Percentiles rank a stretch among this genome's conserved stretches.
Conservation (phyloP, 345 rosid genomes). For the Citrus reticulata region DNA sequence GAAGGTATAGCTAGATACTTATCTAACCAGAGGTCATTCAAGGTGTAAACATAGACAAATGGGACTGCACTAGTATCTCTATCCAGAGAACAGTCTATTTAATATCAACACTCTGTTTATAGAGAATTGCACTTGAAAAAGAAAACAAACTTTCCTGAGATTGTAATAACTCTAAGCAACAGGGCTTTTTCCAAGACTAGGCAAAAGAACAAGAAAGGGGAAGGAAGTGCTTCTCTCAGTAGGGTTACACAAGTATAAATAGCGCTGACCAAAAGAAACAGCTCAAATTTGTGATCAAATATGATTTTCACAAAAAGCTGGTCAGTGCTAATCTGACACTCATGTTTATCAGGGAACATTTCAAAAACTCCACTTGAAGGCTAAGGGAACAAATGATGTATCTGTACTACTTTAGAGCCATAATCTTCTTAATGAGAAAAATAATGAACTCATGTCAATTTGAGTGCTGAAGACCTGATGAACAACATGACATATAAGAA, state of each 20-base stretch:
- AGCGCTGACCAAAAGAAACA: neutral
- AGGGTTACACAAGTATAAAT: neutral
- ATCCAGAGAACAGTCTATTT: neutral
- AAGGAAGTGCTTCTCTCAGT: neutral
- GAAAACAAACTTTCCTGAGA: neutral
- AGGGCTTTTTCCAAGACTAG: neutral
- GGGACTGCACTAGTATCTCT: neutral
- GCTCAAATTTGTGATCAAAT: too few species aligned
- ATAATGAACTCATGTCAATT: neutral
- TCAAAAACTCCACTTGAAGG: neutral
- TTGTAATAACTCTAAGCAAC: neutral
- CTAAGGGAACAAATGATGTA: neutral
- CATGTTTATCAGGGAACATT: neutral
- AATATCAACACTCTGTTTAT: neutral
- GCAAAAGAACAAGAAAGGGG: neutral
- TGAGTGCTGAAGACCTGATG: neutral
- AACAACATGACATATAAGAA: neutral
- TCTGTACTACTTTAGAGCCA: neutral
- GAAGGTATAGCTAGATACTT: neutral
- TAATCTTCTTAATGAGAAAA: neutral
- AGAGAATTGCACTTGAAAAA: neutral
- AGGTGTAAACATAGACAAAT: neutral
- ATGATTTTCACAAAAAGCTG: neutral
- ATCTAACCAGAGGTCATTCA: neutral
- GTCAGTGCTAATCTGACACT: neutral